Conservation (phyloP, 768 basidiomycete genomes). For the Peribolospora baueri region DNA sequence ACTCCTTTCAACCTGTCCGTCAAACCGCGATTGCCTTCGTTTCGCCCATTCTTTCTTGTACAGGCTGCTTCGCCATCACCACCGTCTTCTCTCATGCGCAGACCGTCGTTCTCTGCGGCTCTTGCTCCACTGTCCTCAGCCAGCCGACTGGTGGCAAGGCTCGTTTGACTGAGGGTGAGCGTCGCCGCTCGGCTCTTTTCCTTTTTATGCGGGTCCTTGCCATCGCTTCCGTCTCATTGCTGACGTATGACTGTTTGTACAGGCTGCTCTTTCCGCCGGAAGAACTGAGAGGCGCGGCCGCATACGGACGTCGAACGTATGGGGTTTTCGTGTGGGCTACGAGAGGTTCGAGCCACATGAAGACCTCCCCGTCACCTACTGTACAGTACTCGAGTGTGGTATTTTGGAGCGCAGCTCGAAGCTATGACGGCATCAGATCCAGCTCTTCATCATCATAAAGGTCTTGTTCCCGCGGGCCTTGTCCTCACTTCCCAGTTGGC, state of each 20-base stretch:
- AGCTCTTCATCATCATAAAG: no score
- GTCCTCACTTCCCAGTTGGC: no score
- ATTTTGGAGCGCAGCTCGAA: no score
- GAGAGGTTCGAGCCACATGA: no score
- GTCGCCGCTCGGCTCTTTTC: neutral
- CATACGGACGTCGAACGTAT: no score
- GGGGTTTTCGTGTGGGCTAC: no score
- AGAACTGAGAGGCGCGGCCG: constrained; percentile 24
- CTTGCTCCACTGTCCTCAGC: constrained; percentile 83
- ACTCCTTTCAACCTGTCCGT: neutral
- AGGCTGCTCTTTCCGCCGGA: constrained; percentile 97
- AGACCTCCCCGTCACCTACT: no score
- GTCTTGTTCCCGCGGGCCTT: no score
- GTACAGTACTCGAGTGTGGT: no score
- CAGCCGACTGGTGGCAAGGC: constrained; percentile 97
- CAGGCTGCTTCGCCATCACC: constrained; percentile 81
- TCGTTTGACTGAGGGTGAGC: constrained; percentile 83
- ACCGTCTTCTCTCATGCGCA: constrained; percentile 99
- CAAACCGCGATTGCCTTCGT: neutral
- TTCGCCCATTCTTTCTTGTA: neutral
- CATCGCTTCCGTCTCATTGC: neutral
- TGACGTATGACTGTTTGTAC: neutral
- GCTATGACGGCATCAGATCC: no score
- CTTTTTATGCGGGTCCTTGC: neutral
- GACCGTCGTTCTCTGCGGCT: constrained; percentile 79